Evolutionary conservation across 176 grass and related monocot species (phyloP), one percentile per base, ranked within the genome.

Genomic region (Phyllostachys edulis): DNA sequence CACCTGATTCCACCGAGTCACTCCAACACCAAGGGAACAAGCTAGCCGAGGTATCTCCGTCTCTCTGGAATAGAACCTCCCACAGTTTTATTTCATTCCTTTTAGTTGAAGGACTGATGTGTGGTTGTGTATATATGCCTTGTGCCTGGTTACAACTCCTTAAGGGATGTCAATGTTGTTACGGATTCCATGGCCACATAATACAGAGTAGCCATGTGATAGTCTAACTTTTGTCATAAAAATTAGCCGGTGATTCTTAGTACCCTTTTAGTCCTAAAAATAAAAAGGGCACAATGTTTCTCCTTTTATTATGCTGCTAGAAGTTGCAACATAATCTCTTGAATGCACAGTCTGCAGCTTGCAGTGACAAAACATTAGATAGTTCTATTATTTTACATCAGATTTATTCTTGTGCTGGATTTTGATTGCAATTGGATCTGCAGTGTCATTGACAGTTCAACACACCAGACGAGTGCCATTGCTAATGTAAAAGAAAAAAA

Each of bases 1-100:
- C 62, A 18, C 1, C 13, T 89, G 76, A 76, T 67, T 75, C 76
- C 0, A 47, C 51, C n/a, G 73, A 87, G 14, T 91, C 68, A 18
- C 89, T 93, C 63, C 84, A 86, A 24, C 54, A 56, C 21, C 83
- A 89, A 56, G 94, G 94, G 69, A 44, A 93, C 75, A 92, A 75
- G 47, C 73, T 96, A 23, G 94, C 94, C 1, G 94, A 96, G 94
- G 94, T 96, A 80, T 37, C 75, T 91, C 13, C 20, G 5, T 42
- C 60, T 32, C 1, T 59, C 10, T 60, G 36, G 27, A 1, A 46
- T 27, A 1, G 5, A 44, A 15, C 17, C 2, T 9, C 20, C 49
- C 12, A 68, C 24, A 59, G 0, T 10, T 51, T 51, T 50, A 17
- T 80, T 57, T 37, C 5, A 74, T 67, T 56, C 1, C 12, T 26